phyloP scores from a whole-genome alignment of 495 filamentous ascomycete genomes.

The Trichoderma erinaceum region DNA sequence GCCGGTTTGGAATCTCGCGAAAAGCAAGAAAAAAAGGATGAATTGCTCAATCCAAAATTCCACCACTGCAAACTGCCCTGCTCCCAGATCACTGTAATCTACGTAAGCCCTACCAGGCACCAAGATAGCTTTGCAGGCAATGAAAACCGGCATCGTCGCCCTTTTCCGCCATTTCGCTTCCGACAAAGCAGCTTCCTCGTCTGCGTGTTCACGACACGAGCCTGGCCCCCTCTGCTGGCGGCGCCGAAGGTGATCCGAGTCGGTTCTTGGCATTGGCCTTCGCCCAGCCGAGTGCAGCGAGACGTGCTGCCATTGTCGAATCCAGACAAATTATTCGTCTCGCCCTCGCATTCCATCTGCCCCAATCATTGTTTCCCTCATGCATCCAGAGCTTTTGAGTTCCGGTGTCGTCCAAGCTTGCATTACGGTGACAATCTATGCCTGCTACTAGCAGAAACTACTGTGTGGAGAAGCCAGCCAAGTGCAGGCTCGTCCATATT shows the following conservation, averaged over 20 bases:
- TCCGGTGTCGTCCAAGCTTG: too few relatives aligned
- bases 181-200: background rate
- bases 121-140: background rate
- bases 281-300: background rate
- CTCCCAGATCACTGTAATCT: background rate
- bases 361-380: background rate
- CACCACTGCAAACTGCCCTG: background rate
- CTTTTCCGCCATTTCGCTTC: constrained; percentile 2
- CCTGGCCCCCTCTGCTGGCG: background rate
- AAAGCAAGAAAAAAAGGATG: background rate
- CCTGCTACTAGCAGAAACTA: too few relatives aligned
- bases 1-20: background rate
- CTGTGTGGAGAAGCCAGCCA: too few relatives aligned
- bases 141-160: background rate
- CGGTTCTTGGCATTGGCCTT: background rate
- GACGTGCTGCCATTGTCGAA: background rate
- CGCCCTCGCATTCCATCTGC: background rate
- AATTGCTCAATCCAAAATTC: background rate
- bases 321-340: background rate
- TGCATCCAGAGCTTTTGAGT: too few relatives aligned
- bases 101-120: constrained; percentile 2
- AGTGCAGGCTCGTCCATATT: background rate
- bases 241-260: background rate
- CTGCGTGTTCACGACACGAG: background rate
- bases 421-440: too few relatives aligned